Base-by-base conservation (phyloP, 441 rosid species). In the Pelargonium cotyledonis region DNA sequence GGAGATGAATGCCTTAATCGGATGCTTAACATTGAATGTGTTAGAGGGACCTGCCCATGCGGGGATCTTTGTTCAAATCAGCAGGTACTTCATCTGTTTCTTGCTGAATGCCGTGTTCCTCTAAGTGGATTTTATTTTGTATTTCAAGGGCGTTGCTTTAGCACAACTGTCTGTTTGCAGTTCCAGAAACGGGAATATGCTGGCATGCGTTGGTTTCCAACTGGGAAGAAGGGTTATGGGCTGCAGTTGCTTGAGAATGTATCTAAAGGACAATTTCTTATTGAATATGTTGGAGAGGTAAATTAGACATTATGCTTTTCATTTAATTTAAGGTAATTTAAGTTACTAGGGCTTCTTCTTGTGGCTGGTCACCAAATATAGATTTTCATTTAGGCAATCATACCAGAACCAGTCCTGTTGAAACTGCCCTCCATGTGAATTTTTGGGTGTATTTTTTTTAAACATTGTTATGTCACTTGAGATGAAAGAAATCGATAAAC, bases 231-330 rank as follows among this genome's bases (percentile, higher is more conserved):
- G 84, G 99, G 99, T 71, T 89, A 80, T 82, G 99, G 99, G 69
- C 88, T 95, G 81, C 89, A 82, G 78, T 67, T 83, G 86, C 88
- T 79, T 23, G 92, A 92, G 63, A 81, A 84, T 84, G 83, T 95
- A 77, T 76, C 80, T 11, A 84, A 77, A 70, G 98, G 99, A 60
- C 79, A 86, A 53, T 95, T 95, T 80, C 91, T 95, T 68, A 90
- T 89, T 79, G 99, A 95, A 83, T 95, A 95, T 71, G 93, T 95
- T 74, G 99, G 99, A 78, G 99, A 95, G 99, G 99, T 95, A 85
- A 71, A 65, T 26, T 38, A 15, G 15, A 49, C 46, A 63, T 38
- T 38, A 38, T 38, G 41, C 41, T 6, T 38, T 38, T 38, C 8
- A 38, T 38, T 38, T 38, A 38, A 38, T 38, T 38, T 38, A 38